Evolutionary conservation across 2,329 filamentous ascomycete species (phyloP).

Genomic region (Aureobasidium sp.): DNA sequence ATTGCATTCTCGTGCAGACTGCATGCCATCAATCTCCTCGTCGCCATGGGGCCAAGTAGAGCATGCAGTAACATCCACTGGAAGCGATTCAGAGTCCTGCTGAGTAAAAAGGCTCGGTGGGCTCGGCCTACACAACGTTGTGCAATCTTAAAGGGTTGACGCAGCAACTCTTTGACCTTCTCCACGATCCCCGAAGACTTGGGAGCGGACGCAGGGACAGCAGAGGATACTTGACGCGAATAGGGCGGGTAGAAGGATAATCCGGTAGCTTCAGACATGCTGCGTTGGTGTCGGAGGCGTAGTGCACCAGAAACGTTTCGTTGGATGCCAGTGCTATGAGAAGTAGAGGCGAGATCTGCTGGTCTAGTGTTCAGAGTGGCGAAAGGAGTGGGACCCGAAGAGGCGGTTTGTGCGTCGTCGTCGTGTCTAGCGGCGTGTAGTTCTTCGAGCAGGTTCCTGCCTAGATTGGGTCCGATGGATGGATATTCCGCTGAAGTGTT

Average conservation of each 20-base stretch:
- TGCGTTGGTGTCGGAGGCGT: conserved; percentile 13
- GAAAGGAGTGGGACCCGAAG: neutral
- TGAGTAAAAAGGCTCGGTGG: conserved; percentile 24
- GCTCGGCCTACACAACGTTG: conserved; percentile 26
- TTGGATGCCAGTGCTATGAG: neutral
- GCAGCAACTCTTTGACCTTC: conserved; percentile 21
- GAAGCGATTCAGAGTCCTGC: conserved; percentile 24
- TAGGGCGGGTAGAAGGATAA: conserved; percentile 2
- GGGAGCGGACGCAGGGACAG: neutral
- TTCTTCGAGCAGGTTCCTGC: conserved; percentile 31
- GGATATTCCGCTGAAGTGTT: conserved; percentile 20
- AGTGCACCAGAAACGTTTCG: neutral
- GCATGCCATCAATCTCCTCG: conserved; percentile 24
- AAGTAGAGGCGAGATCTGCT: neutral
- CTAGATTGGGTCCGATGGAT: conserved; percentile 22
- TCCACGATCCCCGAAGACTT: neutral
- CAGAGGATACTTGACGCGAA: neutral
- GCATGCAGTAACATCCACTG: conserved; percentile 31
- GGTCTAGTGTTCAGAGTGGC: neutral
- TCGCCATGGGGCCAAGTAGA: conserved; percentile 31
- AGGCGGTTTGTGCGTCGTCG: conserved; percentile 5
- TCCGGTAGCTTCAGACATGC: conserved; percentile 17
- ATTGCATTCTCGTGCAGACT: conserved; percentile 12
- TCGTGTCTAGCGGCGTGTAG: conserved; percentile 21
- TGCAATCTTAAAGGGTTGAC: conserved; percentile 26